A percentile compares a stretch with the other conserved stretches of the same genome.
Evolutionary conservation across 352 stramenopile species (phyloP).

Genomic region (Hyaloperonospora arabidopsidis): DNA sequence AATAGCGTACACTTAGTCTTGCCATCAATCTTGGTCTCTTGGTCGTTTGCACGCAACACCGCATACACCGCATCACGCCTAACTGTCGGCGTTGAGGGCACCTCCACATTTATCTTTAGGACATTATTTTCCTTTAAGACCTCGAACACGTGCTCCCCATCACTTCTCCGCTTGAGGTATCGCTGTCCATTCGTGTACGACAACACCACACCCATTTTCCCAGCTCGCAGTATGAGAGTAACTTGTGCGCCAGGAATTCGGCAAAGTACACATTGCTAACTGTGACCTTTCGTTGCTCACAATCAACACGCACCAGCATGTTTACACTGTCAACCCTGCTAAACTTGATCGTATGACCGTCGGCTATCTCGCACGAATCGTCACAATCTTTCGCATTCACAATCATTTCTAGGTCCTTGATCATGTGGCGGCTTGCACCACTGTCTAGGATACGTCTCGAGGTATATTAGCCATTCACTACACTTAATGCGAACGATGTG

Average conservation of each 20-base stretch:
- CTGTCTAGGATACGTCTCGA: neutral
- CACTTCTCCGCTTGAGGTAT: neutral
- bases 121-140: slow-evolving; percentile 4
- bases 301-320: neutral
- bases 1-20: too few relatives aligned
- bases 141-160: neutral
- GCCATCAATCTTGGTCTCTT: too few relatives aligned
- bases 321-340: neutral
- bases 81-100: neutral
- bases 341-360: neutral
- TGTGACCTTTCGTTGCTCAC: neutral
- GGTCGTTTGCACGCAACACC: neutral
- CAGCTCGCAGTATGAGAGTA: slow-evolving; percentile 1
- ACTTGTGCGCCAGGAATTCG: slow-evolving; percentile 1
- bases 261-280: slow-evolving; percentile 2
- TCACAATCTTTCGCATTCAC: neutral
- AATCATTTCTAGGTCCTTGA: slow-evolving; percentile 2
- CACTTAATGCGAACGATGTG: neutral
- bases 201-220: neutral
- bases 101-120: neutral
- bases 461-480: neutral
- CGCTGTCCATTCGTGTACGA: neutral
- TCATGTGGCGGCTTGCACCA: slow-evolving; percentile 4
- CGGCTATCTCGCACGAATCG: neutral
- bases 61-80: neutral